phyloP scores from a whole-genome alignment of 2,329 filamentous ascomycete genomes.

The Calonectria fujianensis region DNA sequence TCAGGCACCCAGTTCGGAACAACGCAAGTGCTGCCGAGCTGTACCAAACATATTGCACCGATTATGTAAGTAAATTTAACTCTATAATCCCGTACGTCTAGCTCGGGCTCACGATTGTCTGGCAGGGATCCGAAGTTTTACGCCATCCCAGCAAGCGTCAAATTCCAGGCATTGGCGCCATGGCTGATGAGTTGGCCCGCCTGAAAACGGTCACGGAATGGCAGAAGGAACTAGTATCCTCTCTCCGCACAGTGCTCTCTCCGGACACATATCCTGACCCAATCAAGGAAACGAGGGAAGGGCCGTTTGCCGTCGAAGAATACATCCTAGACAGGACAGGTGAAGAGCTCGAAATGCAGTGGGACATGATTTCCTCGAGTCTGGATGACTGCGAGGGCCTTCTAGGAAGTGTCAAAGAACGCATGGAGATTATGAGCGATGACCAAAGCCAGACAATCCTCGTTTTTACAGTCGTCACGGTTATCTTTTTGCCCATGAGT shows the following conservation, averaged over 20 bases:
- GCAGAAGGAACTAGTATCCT: slow-evolving; percentile 16
- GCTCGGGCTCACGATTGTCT: no score
- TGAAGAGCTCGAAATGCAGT: slow-evolving; percentile 3
- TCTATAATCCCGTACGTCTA: no score
- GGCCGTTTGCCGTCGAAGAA: not conserved
- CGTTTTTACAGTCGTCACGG: slow-evolving; percentile 15
- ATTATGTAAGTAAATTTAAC: not conserved
- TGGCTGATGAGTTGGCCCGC: slow-evolving; percentile 14
- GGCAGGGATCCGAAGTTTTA: slow-evolving; percentile 12
- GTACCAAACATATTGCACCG: slow-evolving; percentile 14
- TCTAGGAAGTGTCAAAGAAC: not conserved
- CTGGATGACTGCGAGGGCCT: not conserved
- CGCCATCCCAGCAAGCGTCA: slow-evolving; percentile 20
- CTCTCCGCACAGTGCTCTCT: slow-evolving; percentile 11
- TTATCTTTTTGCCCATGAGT: slow-evolving; percentile 14
- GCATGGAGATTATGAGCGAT: slow-evolving; percentile 22
- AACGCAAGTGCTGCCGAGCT: slow-evolving; percentile 22
- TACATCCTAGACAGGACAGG: slow-evolving; percentile 9
- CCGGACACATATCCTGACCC: slow-evolving; percentile 8
- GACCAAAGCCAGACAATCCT: slow-evolving; percentile 16
- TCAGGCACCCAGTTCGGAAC: slow-evolving; percentile 11
- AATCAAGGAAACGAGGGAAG: not conserved
- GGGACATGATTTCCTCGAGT: slow-evolving; percentile 15
- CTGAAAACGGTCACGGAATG: slow-evolving; percentile 14
- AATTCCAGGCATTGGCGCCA: slow-evolving; percentile 19